Evolutionary conservation across 1,139 yeast genomes (phyloP), one percentile per base, ranked within the genome.

Genomic region (Kodamaea derodonti): DNA sequence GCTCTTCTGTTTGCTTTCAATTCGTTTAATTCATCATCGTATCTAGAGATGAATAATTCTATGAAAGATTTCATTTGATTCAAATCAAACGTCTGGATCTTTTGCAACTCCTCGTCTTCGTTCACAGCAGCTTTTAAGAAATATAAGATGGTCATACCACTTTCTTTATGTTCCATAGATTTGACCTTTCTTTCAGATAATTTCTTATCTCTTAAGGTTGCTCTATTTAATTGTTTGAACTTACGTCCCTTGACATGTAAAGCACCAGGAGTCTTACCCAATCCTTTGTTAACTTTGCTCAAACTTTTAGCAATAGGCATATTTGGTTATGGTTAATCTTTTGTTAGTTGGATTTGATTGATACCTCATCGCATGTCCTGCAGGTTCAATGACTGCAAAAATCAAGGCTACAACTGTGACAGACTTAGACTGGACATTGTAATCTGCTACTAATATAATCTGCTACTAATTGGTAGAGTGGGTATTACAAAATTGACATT

Each of bases 181-280:
- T 67, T 65, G 30, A 63, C 58, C 52, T 82, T 84, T 54, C 74
- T 78, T 35, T 66, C 67, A 30, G 71, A 72, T 34, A 90, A 64
- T 56, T 84, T 85, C 32, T 72, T 72, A 43, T 87, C 94, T 56
- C 97, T 73, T 31, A 87, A 62, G 1, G 94, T 78, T n/a, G 97
- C 97, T 43, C 94, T 69, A 41, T 81, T 82, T 37, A 90, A 65
- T 57, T 84, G 88, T 56, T 84, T 83, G 60, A 86, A 84, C 58
- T 86, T 88, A 37, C 97, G 74, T 6, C 97, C 95, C 52, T 82
- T 83, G 27, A 95, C 88, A 56, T 90, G 97, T 46, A 90, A 70
- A 20, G 73, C 65, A 14, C 80, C 79, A 10, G 30, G 20, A 9
- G 30, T 11, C 30, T 77, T 78, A 31, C 80, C 67, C 40, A 80